Percentiles rank a stretch among this genome's conserved stretches.
Conservation (phyloP, 2,329 filamentous ascomycete genomes). For the Pestalotiopsis sp. region DNA sequence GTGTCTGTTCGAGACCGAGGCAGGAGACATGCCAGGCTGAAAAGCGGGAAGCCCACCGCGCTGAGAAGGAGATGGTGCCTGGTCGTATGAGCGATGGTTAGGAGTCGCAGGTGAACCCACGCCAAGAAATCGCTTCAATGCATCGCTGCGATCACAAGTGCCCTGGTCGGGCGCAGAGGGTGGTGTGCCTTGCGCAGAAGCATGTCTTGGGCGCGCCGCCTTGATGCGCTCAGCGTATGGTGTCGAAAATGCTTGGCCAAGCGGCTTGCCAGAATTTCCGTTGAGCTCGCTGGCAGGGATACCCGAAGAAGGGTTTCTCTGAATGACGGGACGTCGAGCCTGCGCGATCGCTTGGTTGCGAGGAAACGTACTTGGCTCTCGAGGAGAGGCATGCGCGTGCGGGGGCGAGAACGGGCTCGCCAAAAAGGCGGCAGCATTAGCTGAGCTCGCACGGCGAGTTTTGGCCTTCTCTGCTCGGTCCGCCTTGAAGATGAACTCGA, state of each 20-base stretch:
- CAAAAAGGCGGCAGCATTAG: slow-evolving; percentile 38
- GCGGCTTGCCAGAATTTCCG: slow-evolving; percentile 52
- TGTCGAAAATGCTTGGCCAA: slow-evolving; percentile 70
- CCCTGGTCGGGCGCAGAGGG: slow-evolving; percentile 17
- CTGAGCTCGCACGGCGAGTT: slow-evolving; percentile 54
- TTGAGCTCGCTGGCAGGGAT: slow-evolving; percentile 73
- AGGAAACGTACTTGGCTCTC: slow-evolving; percentile 33
- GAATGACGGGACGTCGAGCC: slow-evolving; percentile 32
- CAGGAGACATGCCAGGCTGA: slow-evolving; percentile 28
- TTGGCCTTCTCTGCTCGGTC: slow-evolving; percentile 77
- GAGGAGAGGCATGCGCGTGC: slow-evolving; percentile 32
- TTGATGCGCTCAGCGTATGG: slow-evolving; percentile 64
- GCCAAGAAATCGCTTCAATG: slow-evolving; percentile 56
- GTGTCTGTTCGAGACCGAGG: slow-evolving; percentile 21
- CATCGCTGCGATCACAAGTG: slow-evolving; percentile 43
- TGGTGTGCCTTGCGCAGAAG: slow-evolving; percentile 19
- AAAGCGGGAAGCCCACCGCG: slow-evolving; percentile 15
- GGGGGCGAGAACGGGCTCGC: slow-evolving; percentile 56
- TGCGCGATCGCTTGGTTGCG: slow-evolving; percentile 33
- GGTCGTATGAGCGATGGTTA: slow-evolving; percentile 11
- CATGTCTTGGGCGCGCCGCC: slow-evolving; percentile 45
- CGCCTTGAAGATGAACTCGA: slow-evolving; percentile 89
- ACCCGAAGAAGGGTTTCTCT: slow-evolving; percentile 50
- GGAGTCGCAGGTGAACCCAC: slow-evolving; percentile 16
- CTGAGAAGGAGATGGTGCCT: slow-evolving; percentile 12